A percentile compares a stretch with the other conserved stretches of the same genome.
Conservation (phyloP, 2,329 filamentous ascomycete genomes). For the Corinectria fuckeliana region DNA sequence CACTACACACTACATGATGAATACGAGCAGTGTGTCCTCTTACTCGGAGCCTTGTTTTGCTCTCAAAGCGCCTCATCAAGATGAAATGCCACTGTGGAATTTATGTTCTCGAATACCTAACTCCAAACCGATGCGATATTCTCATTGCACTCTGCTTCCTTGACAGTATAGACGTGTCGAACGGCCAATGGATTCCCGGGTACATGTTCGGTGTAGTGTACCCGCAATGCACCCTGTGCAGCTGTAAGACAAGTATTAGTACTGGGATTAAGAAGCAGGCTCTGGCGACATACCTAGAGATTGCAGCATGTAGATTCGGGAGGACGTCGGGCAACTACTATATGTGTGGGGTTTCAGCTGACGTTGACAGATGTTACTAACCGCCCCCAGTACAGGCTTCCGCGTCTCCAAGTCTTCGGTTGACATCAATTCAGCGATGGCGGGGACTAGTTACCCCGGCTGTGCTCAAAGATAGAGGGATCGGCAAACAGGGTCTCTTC, state of each 20-base stretch:
- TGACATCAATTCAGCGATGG: background rate
- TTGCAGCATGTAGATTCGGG: background rate
- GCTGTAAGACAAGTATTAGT: too few relatives aligned
- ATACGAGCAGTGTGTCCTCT: background rate
- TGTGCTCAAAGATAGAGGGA: background rate
- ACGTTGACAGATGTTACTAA: background rate
- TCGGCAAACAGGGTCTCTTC: background rate
- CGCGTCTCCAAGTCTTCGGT: background rate
- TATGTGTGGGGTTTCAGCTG: background rate
- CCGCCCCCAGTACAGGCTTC: too few relatives aligned
- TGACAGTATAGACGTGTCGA: too few relatives aligned
- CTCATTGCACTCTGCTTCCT: too few relatives aligned
- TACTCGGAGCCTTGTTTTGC: background rate
- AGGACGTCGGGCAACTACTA: background rate
- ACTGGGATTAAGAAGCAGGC: too few relatives aligned
- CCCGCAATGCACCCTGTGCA: too few relatives aligned
- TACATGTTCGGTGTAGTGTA: too few relatives aligned
- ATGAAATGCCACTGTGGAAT: too few relatives aligned
- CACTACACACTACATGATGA: background rate
- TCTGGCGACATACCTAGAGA: background rate
- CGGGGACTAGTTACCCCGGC: background rate
- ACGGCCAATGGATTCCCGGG: too few relatives aligned
- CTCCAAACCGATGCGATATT: too few relatives aligned
- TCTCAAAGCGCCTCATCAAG: too few relatives aligned
- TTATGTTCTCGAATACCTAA: too few relatives aligned